Evolutionary conservation across 495 filamentous ascomycete genomes (phyloP).

Genomic region (Tuber indicum): DNA sequence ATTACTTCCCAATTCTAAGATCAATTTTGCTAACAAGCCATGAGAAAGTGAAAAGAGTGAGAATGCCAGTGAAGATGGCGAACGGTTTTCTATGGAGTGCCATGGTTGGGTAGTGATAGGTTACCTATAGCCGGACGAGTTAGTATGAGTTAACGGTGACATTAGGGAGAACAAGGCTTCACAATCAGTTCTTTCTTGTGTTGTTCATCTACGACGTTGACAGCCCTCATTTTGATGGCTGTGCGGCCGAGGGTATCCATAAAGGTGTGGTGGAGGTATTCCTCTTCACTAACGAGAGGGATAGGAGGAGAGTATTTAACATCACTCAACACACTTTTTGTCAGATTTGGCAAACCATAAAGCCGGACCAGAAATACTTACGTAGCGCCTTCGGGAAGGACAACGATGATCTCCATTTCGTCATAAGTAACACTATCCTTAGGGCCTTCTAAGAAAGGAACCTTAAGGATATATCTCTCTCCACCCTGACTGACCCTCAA

Average conservation of each 20-base stretch:
- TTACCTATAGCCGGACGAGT: constrained; percentile 46
- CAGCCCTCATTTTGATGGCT: constrained; percentile 68
- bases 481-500: constrained; percentile 55
- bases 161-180: constrained; percentile 25
- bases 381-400: constrained; percentile 86
- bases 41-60: constrained; percentile 65
- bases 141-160: constrained; percentile 8
- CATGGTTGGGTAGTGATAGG: constrained; percentile 74
- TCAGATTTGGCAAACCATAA: constrained; percentile 36
- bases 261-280: constrained; percentile 69
- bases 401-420: constrained; percentile 67
- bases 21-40: constrained; percentile 76
- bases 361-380: constrained; percentile 50
- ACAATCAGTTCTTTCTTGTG: constrained; percentile 72
- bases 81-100: constrained; percentile 81
- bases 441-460: constrained; percentile 93
- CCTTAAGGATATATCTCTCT: constrained; percentile 74
- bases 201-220: constrained; percentile 81
- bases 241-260: constrained; percentile 91
- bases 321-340: constrained; percentile 48
- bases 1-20: constrained; percentile 52
- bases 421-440: constrained; percentile 87
- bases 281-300: constrained; percentile 51
- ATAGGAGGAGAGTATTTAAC: constrained; percentile 60
- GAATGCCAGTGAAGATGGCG: constrained; percentile 65